phyloP scores from a whole-genome alignment of 768 basidiomycete species.

The Mycena maculata region DNA sequence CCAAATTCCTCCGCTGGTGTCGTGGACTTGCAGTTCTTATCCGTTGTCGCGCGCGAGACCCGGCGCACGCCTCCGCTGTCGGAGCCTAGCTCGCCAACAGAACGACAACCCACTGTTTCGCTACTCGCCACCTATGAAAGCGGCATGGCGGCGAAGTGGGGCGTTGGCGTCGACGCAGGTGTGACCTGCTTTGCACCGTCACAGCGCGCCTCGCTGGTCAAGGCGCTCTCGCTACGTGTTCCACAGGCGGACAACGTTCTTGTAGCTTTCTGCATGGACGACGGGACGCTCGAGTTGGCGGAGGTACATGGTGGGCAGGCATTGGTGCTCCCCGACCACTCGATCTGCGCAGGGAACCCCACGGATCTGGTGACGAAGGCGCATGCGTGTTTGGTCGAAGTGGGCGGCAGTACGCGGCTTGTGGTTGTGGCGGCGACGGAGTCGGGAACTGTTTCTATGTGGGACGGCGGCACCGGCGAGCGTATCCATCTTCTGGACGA shows the following conservation, averaged over 20 bases:
- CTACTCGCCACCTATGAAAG: conserved; percentile 69
- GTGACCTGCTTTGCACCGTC: conserved; percentile 57
- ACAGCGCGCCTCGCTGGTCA: conserved; percentile 56
- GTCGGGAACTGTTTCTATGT: conserved; percentile 76
- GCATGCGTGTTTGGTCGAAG: conserved; percentile 63
- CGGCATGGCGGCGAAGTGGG: conserved; percentile 69
- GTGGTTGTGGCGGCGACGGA: conserved; percentile 74
- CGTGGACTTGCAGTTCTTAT: conserved; percentile 64
- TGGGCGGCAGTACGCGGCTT: conserved; percentile 62
- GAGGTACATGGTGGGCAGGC: conserved; percentile 61
- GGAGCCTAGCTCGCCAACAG: conserved; percentile 48
- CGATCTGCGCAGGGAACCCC: conserved; percentile 68
- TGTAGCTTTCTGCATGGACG: conserved; percentile 70
- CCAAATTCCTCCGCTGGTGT: conserved; percentile 61
- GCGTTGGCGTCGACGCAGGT: conserved; percentile 47
- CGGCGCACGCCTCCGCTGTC: conserved; percentile 40
- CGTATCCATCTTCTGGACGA: conserved; percentile 73
- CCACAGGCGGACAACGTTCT: conserved; percentile 59
- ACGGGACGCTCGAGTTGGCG: conserved; percentile 73
- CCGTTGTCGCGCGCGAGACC: conserved; percentile 25
- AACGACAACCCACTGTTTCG: conserved; percentile 35
- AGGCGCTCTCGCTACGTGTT: conserved; percentile 61
- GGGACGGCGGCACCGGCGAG: conserved; percentile 77
- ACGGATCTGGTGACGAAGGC: conserved; percentile 64
- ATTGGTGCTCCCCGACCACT: conserved; percentile 57